Conservation (phyloP, 139 green algal species). For the Astrephomene gubernaculifera region DNA sequence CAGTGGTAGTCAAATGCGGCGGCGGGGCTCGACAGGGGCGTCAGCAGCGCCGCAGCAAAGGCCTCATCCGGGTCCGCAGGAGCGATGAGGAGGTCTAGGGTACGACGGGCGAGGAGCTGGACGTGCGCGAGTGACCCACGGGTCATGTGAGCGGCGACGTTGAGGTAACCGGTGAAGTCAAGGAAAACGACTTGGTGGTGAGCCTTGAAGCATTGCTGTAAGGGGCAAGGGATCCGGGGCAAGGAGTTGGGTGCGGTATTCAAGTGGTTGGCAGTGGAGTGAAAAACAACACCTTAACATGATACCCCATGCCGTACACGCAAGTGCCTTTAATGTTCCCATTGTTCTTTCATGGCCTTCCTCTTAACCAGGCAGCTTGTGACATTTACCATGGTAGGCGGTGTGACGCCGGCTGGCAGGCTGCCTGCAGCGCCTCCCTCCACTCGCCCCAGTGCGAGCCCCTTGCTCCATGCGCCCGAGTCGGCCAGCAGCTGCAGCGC, state of each 20-base stretch:
- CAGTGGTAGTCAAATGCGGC: conserved; percentile 74
- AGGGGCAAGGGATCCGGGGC: conserved; percentile 41
- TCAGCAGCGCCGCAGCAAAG: conserved; percentile 67
- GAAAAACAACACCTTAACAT: no score
- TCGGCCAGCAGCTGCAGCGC: conserved; percentile 65
- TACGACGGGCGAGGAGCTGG: conserved; percentile 50
- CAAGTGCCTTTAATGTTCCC: no score
- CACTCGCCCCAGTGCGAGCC: conserved; percentile 56
- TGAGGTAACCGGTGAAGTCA: conserved; percentile 74
- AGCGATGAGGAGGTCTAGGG: conserved; percentile 57
- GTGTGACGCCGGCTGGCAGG: background rate
- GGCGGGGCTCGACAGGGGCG: background rate
- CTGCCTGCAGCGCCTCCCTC: background rate
- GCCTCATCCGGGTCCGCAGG: conserved; percentile 60
- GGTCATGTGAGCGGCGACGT: conserved; percentile 67
- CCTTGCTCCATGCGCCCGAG: conserved; percentile 51
- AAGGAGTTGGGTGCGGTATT: background rate
- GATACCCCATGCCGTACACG: no score
- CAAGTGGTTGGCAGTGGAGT: no score
- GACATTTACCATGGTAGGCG: conserved; percentile 6
- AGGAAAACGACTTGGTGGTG: conserved; percentile 67
- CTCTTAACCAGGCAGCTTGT: no score
- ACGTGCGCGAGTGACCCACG: conserved; percentile 55
- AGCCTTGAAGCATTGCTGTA: conserved; percentile 47
- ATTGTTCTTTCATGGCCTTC: no score